These are phyloP conservation scores for Wallacemonas sp. DNA, from an alignment of 208 protist genomes.

Conservation along the genomic window DNA sequence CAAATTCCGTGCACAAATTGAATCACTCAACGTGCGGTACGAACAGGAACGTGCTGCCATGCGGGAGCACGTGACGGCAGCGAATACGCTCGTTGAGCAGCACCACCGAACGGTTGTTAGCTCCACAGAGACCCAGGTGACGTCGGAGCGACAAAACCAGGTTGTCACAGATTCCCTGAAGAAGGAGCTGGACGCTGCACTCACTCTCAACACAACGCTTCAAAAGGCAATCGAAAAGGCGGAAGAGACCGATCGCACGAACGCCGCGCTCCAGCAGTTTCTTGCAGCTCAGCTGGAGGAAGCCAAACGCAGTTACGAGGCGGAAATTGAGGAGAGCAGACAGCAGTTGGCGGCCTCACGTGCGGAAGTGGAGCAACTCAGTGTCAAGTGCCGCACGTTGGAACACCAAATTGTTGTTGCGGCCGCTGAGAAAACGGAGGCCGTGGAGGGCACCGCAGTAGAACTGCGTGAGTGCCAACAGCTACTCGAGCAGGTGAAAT, in stretches of 20 bases:
- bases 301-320: conserved; percentile 65
- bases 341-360: conserved; percentile 24
- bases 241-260: conserved; percentile 81
- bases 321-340: conserved; percentile 52
- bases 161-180: conserved; percentile 46
- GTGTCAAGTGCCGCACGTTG: conserved; percentile 35
- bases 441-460: conserved; percentile 30
- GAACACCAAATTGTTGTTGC: conserved; percentile 51
- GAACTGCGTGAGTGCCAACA: conserved; percentile 70
- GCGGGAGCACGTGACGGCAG: conserved; percentile 29
- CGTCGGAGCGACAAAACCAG: conserved; percentile 40
- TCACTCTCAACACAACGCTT: conserved; percentile 64
- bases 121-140: conserved; percentile 44
- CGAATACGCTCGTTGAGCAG: conserved; percentile 42
- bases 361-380: conserved; percentile 38
- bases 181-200: conserved; percentile 76
- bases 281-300: conserved; percentile 82
- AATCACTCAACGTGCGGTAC: conserved; percentile 28
- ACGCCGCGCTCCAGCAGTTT: conserved; percentile 84
- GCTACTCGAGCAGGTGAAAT: conserved; percentile 83
- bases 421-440: conserved; percentile 36
- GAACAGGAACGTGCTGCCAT: conserved; percentile 42
- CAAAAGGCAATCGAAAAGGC: conserved; percentile 70
- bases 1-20: conserved; percentile 34
- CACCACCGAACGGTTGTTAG: conserved; percentile 33